Percentiles rank a stretch among this genome's conserved stretches.
Evolutionary conservation across 2,329 filamentous ascomycete species (phyloP).

Genomic region (Aspergillus sp.): DNA sequence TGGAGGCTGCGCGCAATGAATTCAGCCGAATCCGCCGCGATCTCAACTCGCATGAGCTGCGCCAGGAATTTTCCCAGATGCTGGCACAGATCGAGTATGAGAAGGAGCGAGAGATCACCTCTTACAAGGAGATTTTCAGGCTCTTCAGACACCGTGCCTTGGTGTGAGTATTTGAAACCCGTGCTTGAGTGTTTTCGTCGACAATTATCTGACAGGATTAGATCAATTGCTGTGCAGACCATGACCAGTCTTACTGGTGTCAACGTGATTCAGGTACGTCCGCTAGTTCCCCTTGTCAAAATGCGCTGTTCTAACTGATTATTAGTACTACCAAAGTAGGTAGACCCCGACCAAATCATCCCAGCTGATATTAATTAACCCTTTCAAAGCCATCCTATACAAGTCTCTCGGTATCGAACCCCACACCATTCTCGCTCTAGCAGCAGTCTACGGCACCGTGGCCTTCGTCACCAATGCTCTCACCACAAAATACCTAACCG

Average conservation of each 20-base stretch:
- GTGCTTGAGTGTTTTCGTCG: not conserved
- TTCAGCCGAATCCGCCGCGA: constrained; percentile 52
- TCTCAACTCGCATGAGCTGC: constrained; percentile 43
- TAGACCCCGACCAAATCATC: constrained; percentile 1
- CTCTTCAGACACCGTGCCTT: constrained; percentile 54
- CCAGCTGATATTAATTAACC: constrained; percentile 37
- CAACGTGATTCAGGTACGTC: constrained; percentile 54
- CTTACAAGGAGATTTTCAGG: constrained; percentile 52
- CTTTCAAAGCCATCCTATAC: constrained; percentile 51
- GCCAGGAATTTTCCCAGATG: constrained; percentile 57
- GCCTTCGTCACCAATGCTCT: constrained; percentile 53
- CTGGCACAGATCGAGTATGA: constrained; percentile 57
- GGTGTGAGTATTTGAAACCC: constrained; percentile 37
- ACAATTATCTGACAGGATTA: constrained; percentile 17
- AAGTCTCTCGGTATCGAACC: constrained; percentile 54
- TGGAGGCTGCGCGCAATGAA: constrained; percentile 50
- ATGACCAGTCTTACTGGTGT: constrained; percentile 59
- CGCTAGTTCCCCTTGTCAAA: not conserved
- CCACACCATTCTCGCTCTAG: constrained; percentile 53
- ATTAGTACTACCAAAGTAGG: constrained; percentile 35
- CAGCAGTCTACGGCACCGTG: constrained; percentile 55
- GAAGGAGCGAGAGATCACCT: constrained; percentile 55
- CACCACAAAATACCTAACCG: constrained; percentile 54
- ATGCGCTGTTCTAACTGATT: not conserved
- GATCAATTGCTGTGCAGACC: constrained; percentile 56